phyloP scores from a whole-genome alignment of 139 green algal species.

The Helicosporidium sp. region DNA sequence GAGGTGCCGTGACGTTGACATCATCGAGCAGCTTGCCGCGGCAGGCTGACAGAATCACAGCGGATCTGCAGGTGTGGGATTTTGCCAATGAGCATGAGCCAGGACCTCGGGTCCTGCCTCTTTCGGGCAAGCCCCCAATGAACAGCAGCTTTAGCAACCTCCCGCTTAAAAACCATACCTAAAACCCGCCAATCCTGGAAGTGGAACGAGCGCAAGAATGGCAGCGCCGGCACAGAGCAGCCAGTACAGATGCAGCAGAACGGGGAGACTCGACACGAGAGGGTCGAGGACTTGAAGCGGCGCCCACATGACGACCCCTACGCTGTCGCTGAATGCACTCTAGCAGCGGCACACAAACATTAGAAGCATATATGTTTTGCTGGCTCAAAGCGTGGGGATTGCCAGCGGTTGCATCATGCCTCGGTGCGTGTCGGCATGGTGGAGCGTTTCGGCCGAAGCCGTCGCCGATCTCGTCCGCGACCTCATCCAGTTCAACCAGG shows the following conservation, averaged over 20 bases:
- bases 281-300: not conserved
- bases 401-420: not conserved
- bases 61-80: slow-evolving; percentile 7
- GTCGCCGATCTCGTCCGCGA: no score
- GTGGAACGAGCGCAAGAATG: slow-evolving; percentile 23
- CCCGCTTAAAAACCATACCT: no score
- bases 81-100: not conserved
- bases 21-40: slow-evolving; percentile 39
- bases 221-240: slow-evolving; percentile 23
- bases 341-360: no score
- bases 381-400: not conserved
- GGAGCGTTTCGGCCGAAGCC: no score
- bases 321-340: no score
- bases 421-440: no score
- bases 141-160: no score
- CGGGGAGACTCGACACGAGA: not conserved
- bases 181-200: slow-evolving; percentile 23
- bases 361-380: not conserved
- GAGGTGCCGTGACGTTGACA: not conserved
- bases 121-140: not conserved
- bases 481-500: no score
- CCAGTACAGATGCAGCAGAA: slow-evolving; percentile 31
- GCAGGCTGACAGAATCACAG: slow-evolving; percentile 23
- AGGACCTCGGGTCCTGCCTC: not conserved
- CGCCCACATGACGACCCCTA: not conserved